A percentile compares a stretch with the other conserved stretches of the same genome.
Evolutionary conservation across 129 eudicot genomes (phyloP).

Genomic region (Glebionis coronaria): DNA sequence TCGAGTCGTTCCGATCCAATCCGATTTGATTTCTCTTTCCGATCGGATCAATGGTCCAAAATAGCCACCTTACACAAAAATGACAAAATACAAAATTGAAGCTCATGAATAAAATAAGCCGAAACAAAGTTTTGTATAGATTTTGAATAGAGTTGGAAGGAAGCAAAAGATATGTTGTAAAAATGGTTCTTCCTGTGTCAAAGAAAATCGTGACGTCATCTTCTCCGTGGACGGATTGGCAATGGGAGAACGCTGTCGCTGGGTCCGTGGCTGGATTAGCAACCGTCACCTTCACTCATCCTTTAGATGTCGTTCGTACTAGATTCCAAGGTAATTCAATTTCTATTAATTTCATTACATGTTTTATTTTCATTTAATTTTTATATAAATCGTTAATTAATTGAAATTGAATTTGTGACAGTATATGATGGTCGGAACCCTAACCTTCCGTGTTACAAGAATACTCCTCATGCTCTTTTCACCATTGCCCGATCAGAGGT

Average conservation of each 20-base stretch:
- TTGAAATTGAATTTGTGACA: slow-evolving; percentile 23
- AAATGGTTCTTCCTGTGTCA: too few species aligned
- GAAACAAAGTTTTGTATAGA: too few species aligned
- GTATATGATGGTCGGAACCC: slow-evolving; percentile 85
- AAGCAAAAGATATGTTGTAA: too few species aligned
- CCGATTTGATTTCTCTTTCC: too few species aligned
- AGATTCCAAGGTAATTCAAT: slow-evolving; percentile 76
- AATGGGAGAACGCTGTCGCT: slow-evolving; percentile 90
- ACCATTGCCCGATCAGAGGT: slow-evolving; percentile 94
- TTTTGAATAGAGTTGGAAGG: too few species aligned
- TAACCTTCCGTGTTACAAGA: slow-evolving; percentile 60
- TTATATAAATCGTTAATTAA: not conserved
- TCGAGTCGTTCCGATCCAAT: too few species aligned
- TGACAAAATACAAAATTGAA: too few species aligned
- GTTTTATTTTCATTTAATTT: not conserved
- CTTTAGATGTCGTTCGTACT: slow-evolving; percentile 97
- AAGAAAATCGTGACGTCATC: too few species aligned
- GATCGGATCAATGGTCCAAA: too few species aligned
- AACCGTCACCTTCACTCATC: slow-evolving; percentile 82
- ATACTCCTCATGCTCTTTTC: slow-evolving; percentile 92
- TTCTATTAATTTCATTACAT: not conserved
- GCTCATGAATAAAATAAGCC: too few species aligned
- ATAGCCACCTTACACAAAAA: too few species aligned
- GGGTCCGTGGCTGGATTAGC: slow-evolving; percentile 96
- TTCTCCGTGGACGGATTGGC: slow-evolving; percentile 49